phyloP scores from a whole-genome alignment of 768 basidiomycete genomes.

The Boletus bicolor region DNA sequence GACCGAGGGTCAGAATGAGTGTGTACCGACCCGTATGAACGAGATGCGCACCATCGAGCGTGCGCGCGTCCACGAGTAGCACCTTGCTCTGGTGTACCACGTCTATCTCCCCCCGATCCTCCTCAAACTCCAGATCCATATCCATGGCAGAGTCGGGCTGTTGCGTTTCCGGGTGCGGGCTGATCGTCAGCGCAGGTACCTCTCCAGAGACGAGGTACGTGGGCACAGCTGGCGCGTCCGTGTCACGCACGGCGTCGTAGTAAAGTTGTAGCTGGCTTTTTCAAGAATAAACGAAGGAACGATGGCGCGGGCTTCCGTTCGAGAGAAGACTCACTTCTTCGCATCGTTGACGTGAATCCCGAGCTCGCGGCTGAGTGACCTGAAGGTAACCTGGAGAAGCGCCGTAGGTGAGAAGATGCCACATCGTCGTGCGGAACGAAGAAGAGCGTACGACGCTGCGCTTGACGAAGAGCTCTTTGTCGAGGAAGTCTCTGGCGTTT shows the following conservation, averaged over 20 bases:
- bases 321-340: constrained; percentile 52
- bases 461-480: constrained; percentile 45
- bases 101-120: constrained; percentile 38
- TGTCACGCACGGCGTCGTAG: constrained; percentile 42
- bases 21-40: neutral
- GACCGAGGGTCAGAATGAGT: neutral
- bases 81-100: constrained; percentile 47
- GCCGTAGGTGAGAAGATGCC: neutral
- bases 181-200: constrained; percentile 23
- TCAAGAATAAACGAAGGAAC: neutral
- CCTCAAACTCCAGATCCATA: constrained; percentile 42
- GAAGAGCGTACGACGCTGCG: constrained; percentile 39
- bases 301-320: neutral
- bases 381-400: constrained; percentile 65
- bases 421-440: neutral
- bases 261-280: constrained; percentile 62
- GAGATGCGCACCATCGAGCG: constrained; percentile 54
- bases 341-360: constrained; percentile 73
- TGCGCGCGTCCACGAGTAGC: constrained; percentile 58
- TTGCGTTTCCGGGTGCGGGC: neutral
- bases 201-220: constrained; percentile 73
- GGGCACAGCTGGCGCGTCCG: constrained; percentile 39
- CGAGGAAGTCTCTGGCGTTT: constrained; percentile 39
- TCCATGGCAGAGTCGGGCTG: constrained; percentile 19
- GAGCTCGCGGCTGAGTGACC: constrained; percentile 69